Evolutionary conservation across 305 asterid genomes (phyloP).

Genomic region (Solanum hybrid): DNA sequence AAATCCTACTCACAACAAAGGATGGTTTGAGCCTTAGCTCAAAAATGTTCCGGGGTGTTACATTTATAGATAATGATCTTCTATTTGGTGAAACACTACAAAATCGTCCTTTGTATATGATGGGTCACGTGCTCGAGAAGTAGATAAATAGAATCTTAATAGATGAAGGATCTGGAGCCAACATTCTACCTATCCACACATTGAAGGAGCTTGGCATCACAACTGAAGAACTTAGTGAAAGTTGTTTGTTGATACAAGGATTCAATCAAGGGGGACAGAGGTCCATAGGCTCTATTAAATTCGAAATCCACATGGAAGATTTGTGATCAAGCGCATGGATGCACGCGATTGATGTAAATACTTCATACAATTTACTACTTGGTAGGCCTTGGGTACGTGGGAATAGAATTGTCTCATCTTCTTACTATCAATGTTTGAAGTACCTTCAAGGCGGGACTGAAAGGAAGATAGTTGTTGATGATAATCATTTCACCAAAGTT

Average conservation of each 20-base stretch:
- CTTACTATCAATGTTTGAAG: no score
- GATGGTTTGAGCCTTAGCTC: no score
- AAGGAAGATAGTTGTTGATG: not conserved
- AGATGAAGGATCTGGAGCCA: not conserved
- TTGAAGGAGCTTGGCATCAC: not conserved
- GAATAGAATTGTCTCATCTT: no score
- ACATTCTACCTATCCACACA: not conserved
- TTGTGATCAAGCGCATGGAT: not conserved
- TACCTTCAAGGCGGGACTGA: not conserved
- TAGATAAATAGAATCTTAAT: not conserved
- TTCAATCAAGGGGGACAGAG: not conserved
- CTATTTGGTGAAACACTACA: not conserved
- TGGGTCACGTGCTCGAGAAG: not conserved
- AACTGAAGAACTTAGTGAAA: not conserved
- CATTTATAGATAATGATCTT: not conserved
- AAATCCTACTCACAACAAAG: no score
- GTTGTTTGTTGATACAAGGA: not conserved
- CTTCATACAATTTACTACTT: not conserved
- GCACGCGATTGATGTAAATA: no score
- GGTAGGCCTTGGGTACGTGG: not conserved
- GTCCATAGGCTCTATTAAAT: not conserved
- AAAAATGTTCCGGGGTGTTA: no score
- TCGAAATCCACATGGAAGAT: not conserved
- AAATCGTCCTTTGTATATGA: not conserved
- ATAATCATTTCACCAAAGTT: not conserved